Evolutionary conservation across 176 grass and related monocot species (phyloP).

Genomic region (Leersia perrieri): DNA sequence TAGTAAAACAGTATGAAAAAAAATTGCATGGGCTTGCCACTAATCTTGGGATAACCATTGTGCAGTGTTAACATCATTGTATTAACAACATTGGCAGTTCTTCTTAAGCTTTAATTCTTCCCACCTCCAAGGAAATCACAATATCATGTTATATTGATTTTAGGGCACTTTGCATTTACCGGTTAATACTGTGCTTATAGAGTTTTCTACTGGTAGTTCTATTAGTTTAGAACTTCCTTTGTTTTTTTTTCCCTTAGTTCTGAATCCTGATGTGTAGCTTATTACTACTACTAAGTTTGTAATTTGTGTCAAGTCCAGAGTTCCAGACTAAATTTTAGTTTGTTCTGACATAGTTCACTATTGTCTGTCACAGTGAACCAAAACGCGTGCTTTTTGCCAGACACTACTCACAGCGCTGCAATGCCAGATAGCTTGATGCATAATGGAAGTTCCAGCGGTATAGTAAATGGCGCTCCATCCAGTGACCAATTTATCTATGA

Average conservation of each 20-base stretch:
- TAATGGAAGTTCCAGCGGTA: slow-evolving; percentile 61
- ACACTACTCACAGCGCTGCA: slow-evolving; percentile 42
- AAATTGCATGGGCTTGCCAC: neutral
- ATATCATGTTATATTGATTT: neutral
- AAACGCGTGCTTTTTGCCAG: slow-evolving; percentile 56
- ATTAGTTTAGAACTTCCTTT: neutral
- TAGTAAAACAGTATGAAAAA: neutral
- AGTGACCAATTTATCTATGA: slow-evolving; percentile 58
- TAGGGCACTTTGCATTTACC: neutral
- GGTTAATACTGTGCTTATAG: neutral
- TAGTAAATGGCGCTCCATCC: slow-evolving; percentile 60
- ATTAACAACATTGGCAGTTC: neutral
- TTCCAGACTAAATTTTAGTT: neutral
- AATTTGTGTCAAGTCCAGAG: neutral
- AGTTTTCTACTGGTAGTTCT: neutral
- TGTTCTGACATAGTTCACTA: slow-evolving; percentile 19
- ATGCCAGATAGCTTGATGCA: slow-evolving; percentile 61
- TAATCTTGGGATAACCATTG: neutral
- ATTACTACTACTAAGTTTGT: neutral
- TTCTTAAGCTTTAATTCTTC: neutral
- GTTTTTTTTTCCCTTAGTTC: slow-evolving; percentile 1
- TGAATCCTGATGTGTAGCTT: neutral
- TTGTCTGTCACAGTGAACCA: slow-evolving; percentile 68
- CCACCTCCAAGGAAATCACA: neutral
- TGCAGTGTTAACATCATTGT: too few species aligned